Evolutionary conservation across 2,329 filamentous ascomycete species (phyloP).

Genomic region (Aureobasidium melanogenum): DNA sequence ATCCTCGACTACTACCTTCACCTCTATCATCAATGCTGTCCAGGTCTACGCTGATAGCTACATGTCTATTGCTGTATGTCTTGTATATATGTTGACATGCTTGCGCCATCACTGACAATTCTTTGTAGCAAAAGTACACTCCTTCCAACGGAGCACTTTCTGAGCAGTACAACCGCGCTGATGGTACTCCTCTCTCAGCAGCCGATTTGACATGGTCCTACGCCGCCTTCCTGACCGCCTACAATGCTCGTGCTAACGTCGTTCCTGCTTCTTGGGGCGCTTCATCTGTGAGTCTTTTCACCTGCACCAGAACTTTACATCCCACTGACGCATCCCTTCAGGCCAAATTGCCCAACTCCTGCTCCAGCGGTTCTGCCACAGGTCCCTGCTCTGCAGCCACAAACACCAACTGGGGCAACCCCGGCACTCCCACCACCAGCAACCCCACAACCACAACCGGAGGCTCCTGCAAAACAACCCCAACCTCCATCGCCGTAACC

Average conservation of each 20-base stretch:
- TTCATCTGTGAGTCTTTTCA: slow-evolving; percentile 23
- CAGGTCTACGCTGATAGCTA: slow-evolving; percentile 54
- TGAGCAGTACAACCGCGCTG: slow-evolving; percentile 54
- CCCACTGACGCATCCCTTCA: slow-evolving; percentile 18
- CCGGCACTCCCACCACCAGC: slow-evolving; percentile 19
- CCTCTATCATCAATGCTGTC: slow-evolving; percentile 49
- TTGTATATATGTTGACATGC: no score
- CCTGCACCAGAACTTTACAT: no score
- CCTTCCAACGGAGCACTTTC: slow-evolving; percentile 53
- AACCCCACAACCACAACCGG: slow-evolving; percentile 21
- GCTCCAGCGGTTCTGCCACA: slow-evolving; percentile 20
- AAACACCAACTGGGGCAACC: slow-evolving; percentile 23
- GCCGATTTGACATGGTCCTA: slow-evolving; percentile 66
- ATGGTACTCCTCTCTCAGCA: slow-evolving; percentile 49
- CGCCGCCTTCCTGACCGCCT: slow-evolving; percentile 58
- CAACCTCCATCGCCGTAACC: slow-evolving; percentile 41
- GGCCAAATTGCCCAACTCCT: slow-evolving; percentile 18
- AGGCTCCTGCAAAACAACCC: slow-evolving; percentile 22
- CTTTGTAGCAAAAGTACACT: slow-evolving; percentile 34
- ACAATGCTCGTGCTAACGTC: slow-evolving; percentile 46
- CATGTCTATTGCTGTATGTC: slow-evolving; percentile 26
- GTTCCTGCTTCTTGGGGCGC: slow-evolving; percentile 51
- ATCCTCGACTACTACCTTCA: slow-evolving; percentile 31
- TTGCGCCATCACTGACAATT: not conserved
- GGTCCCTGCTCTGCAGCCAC: slow-evolving; percentile 23